Percentiles rank a stretch among this genome's conserved stretches.
These are phyloP conservation scores for Ophiostoma montium DNA, from an alignment of 2,329 filamentous ascomycete species.

Conservation along the genomic window DNA sequence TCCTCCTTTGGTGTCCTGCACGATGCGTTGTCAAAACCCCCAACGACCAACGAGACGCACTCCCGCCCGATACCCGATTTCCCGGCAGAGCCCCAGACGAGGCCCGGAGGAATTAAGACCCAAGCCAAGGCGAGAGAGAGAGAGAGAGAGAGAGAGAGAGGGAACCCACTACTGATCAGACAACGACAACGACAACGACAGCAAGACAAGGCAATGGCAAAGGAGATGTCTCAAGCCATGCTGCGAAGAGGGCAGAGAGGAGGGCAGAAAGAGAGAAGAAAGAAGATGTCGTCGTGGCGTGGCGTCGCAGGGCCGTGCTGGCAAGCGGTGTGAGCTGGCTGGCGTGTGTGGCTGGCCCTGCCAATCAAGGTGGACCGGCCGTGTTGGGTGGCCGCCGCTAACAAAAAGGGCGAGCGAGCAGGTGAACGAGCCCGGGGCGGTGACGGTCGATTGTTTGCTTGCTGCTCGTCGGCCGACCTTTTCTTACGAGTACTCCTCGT, in stretches of 20 bases:
- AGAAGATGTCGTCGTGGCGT: not conserved
- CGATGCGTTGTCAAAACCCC: slow-evolving; percentile 13
- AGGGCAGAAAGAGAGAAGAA: not conserved
- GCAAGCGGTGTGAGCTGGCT: not conserved
- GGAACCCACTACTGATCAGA: not conserved
- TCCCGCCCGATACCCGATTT: not conserved
- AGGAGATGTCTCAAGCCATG: not conserved
- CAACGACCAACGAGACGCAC: not conserved
- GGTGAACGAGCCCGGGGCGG: no score
- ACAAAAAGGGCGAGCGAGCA: not conserved
- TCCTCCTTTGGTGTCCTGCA: slow-evolving; percentile 11
- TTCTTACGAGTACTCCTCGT: no score
- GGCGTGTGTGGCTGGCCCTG: not conserved
- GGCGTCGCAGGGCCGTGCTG: not conserved
- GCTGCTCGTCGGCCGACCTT: no score
- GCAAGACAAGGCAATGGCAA: not conserved
- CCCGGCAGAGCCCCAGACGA: not conserved
- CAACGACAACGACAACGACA: not conserved
- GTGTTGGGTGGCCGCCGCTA: not conserved
- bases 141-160: no score
- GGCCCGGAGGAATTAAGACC: not conserved
- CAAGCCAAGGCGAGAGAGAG: not conserved
- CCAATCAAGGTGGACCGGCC: slow-evolving; percentile 1
- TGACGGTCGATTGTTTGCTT: no score
- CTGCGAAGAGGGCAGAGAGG: not conserved